Evolutionary conservation across 164 flowering plant genomes (phyloP).

Genomic region (Malania oleifera): DNA sequence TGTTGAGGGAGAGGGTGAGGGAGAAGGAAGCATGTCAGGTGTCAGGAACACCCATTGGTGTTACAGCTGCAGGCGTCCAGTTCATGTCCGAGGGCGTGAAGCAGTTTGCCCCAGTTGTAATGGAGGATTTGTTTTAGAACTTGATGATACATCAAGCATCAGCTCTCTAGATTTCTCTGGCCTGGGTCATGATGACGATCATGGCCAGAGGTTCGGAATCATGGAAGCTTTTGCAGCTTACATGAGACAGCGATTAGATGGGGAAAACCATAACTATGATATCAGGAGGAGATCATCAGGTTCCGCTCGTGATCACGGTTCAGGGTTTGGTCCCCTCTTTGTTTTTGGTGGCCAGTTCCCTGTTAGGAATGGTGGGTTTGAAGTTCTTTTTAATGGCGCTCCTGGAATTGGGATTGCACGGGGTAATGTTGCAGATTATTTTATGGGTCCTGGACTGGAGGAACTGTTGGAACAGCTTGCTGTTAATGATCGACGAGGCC

Average conservation of each 20-base stretch:
- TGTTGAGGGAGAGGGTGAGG: constrained; percentile 7
- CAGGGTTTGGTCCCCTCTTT: constrained; percentile 53
- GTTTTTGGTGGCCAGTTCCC: constrained; percentile 80
- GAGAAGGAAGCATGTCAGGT: constrained; percentile 44
- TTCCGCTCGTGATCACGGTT: constrained; percentile 28
- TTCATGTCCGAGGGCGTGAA: constrained; percentile 46
- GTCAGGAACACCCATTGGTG: constrained; percentile 79
- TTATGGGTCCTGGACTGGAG: constrained; percentile 80
- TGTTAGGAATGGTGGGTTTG: constrained; percentile 49
- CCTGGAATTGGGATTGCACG: constrained; percentile 57
- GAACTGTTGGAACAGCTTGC: constrained; percentile 72
- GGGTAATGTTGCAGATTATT: constrained; percentile 65
- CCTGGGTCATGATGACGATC: constrained; percentile 35
- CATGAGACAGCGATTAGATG: constrained; percentile 52
- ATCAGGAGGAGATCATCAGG: constrained; percentile 45
- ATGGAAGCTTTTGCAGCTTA: constrained; percentile 75
- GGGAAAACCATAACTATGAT: constrained; percentile 37
- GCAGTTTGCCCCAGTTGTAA: constrained; percentile 50
- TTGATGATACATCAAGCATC: constrained; percentile 38
- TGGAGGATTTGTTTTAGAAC: constrained; percentile 74
- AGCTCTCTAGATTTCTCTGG: constrained; percentile 45
- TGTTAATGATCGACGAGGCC: constrained; percentile 45
- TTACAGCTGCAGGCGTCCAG: constrained; percentile 58
- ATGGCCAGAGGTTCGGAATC: constrained; percentile 40
- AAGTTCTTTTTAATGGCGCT: constrained; percentile 56